phyloP scores from a whole-genome alignment of 257 asterid genomes.

The Fraxinus pennsylvanica region DNA sequence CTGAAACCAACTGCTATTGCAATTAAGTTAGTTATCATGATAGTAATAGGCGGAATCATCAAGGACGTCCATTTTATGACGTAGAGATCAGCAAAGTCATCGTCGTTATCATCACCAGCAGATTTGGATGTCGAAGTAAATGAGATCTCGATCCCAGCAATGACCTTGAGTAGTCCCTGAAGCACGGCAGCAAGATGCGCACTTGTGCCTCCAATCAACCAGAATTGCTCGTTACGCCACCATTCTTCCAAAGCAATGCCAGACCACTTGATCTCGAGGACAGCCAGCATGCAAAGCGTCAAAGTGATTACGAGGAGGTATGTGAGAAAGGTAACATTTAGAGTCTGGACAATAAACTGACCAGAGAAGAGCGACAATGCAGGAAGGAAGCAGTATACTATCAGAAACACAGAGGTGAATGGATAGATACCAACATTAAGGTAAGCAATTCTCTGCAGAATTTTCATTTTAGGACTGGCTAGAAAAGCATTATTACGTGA shows the following conservation, averaged over 20 bases:
- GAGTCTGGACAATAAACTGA: conserved; percentile 61
- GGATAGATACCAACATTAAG: conserved; percentile 82
- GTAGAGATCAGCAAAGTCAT: conserved; percentile 62
- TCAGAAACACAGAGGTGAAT: conserved; percentile 63
- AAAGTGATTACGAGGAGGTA: conserved; percentile 61
- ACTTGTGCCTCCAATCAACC: conserved; percentile 78
- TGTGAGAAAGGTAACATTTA: conserved; percentile 57
- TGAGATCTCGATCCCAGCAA: conserved; percentile 78
- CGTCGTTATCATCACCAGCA: conserved; percentile 65
- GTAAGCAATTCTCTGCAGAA: conserved; percentile 69
- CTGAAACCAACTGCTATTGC: conserved; percentile 70
- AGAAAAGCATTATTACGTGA: conserved; percentile 67
- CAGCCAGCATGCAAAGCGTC: conserved; percentile 60
- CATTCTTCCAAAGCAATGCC: conserved; percentile 68
- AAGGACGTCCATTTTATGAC: conserved; percentile 59
- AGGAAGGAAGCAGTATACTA: conserved; percentile 78
- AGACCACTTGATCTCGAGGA: conserved; percentile 78
- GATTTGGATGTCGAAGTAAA: conserved; percentile 73
- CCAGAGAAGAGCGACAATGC: conserved; percentile 77
- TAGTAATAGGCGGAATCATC: conserved; percentile 67
- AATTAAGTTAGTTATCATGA: conserved; percentile 61
- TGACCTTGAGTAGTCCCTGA: conserved; percentile 72
- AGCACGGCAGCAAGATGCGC: conserved; percentile 83
- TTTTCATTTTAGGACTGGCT: conserved; percentile 63
- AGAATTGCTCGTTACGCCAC: conserved; percentile 84